A percentile compares a stretch with the other conserved stretches of the same genome.
Conservation (phyloP, 306 rosid species). For the Argentina anserina region DNA sequence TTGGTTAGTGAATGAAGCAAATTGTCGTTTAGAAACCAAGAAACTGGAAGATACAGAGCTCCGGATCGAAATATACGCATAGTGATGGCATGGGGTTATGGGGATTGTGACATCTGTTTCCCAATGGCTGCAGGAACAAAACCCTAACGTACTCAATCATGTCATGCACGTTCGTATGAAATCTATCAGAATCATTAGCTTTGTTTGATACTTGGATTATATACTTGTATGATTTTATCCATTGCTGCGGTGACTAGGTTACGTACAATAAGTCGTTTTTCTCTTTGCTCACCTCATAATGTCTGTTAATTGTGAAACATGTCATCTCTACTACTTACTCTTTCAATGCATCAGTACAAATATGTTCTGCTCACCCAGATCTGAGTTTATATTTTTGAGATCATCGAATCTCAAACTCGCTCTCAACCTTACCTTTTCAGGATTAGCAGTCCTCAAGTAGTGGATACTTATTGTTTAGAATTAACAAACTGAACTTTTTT, state of each 20-base stretch:
- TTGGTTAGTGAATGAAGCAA: slow-evolving; percentile 1
- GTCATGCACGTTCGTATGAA: slow-evolving; percentile 30
- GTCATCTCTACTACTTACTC: no score
- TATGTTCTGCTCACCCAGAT: neutral
- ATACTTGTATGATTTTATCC: neutral
- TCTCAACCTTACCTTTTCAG: neutral
- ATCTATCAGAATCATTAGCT: neutral
- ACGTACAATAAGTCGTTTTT: no score
- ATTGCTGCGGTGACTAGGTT: neutral
- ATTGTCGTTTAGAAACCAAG: neutral
- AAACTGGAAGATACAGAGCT: slow-evolving; percentile 2
- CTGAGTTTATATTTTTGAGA: neutral
- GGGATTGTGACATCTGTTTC: slow-evolving; percentile 8
- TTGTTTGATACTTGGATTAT: neutral
- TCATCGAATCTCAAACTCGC: neutral
- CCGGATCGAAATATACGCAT: neutral
- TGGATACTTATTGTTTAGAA: neutral
- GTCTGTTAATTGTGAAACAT: no score
- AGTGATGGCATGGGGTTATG: neutral
- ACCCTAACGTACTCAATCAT: slow-evolving; percentile 1
- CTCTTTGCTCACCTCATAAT: no score
- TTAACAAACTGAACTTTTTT: neutral
- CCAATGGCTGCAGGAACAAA: neutral
- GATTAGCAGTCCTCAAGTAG: neutral
- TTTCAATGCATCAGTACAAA: no score